Evolutionary conservation across 129 eudicot species (phyloP), one percentile per base, ranked within the genome.

Genomic region (Artemisia argyi): DNA sequence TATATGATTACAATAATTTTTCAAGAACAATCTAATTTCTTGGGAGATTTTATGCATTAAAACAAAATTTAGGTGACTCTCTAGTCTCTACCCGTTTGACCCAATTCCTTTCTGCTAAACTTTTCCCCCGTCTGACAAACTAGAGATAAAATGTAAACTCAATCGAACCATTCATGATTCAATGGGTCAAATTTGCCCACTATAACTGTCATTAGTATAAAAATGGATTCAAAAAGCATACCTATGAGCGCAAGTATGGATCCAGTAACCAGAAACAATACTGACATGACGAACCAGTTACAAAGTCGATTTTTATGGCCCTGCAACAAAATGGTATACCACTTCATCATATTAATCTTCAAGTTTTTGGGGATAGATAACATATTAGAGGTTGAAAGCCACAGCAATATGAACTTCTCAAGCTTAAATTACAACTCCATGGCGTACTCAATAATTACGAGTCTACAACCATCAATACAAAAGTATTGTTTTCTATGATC

Each of bases 231-330:
- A 19, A 46, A 19, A 67, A 68, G 44, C 87, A 68, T 90, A 90
- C 94, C 96, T 54, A 77, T 14, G 73, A 80, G 80, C 47, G 84
- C 72, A 67, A 90, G 85, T 55, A 82, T 18, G 65, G 83, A 67
- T 66, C 96, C 94, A 68, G 83, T 78, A 70, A 75, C 73, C 75
- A 87, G 65, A 71, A 77, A 58, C 62, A 71, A 66, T 63, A 72
- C 19, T 63, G 96, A 85, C 70, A 84, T 24, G 57, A 78, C 3
- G 58, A 75, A 90, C 91, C 96, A 90, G 28, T 78, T 74, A 72
- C 59, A 48, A 51, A 90, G 83, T 81, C 94, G 86, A 68, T 81
- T 88, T 80, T 76, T 87, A 77, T 90, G 94, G 65, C 82, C 88
- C 96, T 90, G 91, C 44, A 75, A 65, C 5, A 56, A 55, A 24